Evolutionary conservation across 352 stramenopile species (phyloP), one percentile per base, ranked within the genome.

Genomic region (Albugo laibachii): DNA sequence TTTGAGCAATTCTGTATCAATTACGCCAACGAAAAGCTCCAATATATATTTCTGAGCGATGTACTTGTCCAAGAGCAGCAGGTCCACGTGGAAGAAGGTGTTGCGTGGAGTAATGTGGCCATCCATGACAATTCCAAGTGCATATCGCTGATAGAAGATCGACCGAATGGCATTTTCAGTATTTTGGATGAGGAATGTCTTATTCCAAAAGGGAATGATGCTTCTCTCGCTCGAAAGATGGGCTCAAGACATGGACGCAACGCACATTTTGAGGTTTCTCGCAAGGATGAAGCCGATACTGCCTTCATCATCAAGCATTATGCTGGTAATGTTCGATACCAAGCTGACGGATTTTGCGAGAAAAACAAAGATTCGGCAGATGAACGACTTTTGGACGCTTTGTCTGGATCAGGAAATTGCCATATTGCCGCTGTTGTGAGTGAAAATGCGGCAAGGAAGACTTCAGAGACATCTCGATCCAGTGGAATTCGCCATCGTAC

Each of bases 301-400:
- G 55, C 63, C 0, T 93, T 93, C 43, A 71, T 80, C 34, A 65
- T 93, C 31, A 57, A 78, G 24, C 80, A 93, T 42, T 93, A 92
- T 46, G 80, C 80, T 5, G 77, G 77, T 5, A 62, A 68, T 24
- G 70, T 93, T 46, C 62, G 63, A 16, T 93, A 93, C 43, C 58
- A 69, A 40, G 61, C 73, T 1, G 59, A 69, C 41, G 79, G 79
- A 0, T 93, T 93, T 47, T 89, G 70, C 36, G 73, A 88, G 24
- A 92, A 88, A 58, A 93, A 92, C 57, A 87, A 87, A 41, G 80
- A 93, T 47, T 73, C 88, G 47, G 69, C 80, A 14, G 84, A 82
- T 47, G 61, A 79, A 5, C 79, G 88, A 42, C 55, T 87, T 4
- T 69, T 83, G 10, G 62, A 59, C 14, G 50, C 87, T 11, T 52